Percentiles rank a stretch among this genome's conserved stretches.
phyloP scores from a whole-genome alignment of 208 protist genomes.

The Novymonas esmeraldas region DNA sequence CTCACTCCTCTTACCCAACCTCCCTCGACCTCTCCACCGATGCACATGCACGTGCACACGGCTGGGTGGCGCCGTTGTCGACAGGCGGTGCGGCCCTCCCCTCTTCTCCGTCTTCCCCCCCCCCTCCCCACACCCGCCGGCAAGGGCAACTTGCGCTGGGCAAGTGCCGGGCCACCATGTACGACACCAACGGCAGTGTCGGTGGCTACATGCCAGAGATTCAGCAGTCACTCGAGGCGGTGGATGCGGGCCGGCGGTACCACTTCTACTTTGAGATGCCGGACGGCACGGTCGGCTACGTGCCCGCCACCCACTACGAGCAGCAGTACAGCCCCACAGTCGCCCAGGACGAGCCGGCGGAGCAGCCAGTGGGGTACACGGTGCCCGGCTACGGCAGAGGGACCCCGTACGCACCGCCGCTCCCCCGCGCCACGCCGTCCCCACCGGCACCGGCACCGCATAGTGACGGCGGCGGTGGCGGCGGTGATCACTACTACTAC shows the following conservation, averaged over 20 bases:
- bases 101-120: no score
- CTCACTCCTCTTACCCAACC: no score
- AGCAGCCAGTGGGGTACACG: slow-evolving; percentile 8
- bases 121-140: no score
- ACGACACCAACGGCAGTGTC: slow-evolving; percentile 12
- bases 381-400: slow-evolving; percentile 14
- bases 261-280: slow-evolving; percentile 39
- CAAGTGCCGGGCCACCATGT: not conserved
- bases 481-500: not conserved
- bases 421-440: no score
- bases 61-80: no score
- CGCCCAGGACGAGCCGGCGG: not conserved
- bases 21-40: no score
- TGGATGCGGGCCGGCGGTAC: not conserved
- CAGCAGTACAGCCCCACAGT: slow-evolving; percentile 21
- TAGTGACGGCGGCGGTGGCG: not conserved
- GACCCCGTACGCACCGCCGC: slow-evolving; percentile 15
- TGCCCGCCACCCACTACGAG: slow-evolving; percentile 11
- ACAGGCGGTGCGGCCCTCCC: no score
- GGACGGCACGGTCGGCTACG: slow-evolving; percentile 29
- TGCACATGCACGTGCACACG: no score
- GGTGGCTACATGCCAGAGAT: slow-evolving; percentile 17
- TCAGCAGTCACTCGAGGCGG: not conserved
- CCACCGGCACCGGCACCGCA: no score
- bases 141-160: no score